Evolutionary conservation across 352 stramenopile genomes (phyloP).

Genomic region (Hyaloperonospora arabidopsidis): DNA sequence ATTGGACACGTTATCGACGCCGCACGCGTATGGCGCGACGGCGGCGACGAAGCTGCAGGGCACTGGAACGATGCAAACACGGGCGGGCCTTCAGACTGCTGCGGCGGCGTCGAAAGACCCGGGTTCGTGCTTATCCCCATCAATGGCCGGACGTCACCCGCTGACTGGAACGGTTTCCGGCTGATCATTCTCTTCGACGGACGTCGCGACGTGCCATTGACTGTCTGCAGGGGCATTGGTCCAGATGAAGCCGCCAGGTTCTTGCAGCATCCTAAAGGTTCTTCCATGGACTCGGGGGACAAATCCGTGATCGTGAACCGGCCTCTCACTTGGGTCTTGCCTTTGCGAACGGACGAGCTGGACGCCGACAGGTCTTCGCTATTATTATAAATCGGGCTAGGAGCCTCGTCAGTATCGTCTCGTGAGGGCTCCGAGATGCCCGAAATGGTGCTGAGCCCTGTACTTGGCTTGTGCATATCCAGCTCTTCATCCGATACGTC

Average conservation of each 20-base stretch:
- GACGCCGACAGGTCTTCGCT: slow-evolving; percentile 19
- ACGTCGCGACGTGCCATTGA: slow-evolving; percentile 11
- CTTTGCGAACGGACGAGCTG: slow-evolving; percentile 26
- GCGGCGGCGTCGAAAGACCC: slow-evolving; percentile 13
- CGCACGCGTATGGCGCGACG: slow-evolving; percentile 14
- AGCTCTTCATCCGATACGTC: slow-evolving; percentile 53
- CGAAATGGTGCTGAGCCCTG: slow-evolving; percentile 1
- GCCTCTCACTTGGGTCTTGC: slow-evolving; percentile 63
- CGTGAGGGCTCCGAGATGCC: slow-evolving; percentile 6
- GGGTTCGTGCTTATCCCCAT: slow-evolving; percentile 12
- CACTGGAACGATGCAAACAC: slow-evolving; percentile 23
- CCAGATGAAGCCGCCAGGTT: slow-evolving; percentile 25
- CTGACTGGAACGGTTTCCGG: slow-evolving; percentile 25
- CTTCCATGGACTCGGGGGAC: slow-evolving; percentile 48
- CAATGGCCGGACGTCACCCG: slow-evolving; percentile 19
- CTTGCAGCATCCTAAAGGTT: slow-evolving; percentile 19
- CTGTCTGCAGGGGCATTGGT: slow-evolving; percentile 10
- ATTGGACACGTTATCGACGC: slow-evolving; percentile 21
- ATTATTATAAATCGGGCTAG: slow-evolving; percentile 9
- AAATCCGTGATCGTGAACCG: slow-evolving; percentile 81
- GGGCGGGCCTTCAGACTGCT: slow-evolving; percentile 10
- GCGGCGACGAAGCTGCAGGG: slow-evolving; percentile 11
- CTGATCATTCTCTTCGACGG: slow-evolving; percentile 15
- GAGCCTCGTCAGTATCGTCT: slow-evolving; percentile 14
- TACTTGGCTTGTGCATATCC: slow-evolving; percentile 3